Evolutionary conservation across 2,329 filamentous ascomycete species (phyloP).

Genomic region (Penicillium sp.): DNA sequence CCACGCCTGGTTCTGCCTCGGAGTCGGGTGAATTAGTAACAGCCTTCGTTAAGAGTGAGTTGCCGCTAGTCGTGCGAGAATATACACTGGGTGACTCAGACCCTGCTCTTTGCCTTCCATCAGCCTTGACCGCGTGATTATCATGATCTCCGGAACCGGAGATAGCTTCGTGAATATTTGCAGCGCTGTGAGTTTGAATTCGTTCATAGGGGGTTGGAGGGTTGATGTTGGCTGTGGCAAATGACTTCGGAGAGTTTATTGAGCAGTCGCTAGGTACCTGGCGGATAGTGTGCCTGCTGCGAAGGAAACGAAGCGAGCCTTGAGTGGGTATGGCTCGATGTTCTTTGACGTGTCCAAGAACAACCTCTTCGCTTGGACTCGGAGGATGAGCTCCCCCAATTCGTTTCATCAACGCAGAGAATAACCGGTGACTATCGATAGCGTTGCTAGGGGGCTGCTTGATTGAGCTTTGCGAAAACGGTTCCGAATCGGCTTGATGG

Average conservation of each 20-base stretch:
- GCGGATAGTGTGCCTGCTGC: slow-evolving; percentile 36
- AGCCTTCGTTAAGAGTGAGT: slow-evolving; percentile 27
- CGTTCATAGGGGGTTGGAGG: slow-evolving; percentile 29
- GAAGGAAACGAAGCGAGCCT: slow-evolving; percentile 30
- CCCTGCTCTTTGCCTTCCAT: slow-evolving; percentile 7
- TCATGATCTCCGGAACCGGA: slow-evolving; percentile 18
- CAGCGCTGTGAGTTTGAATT: neutral
- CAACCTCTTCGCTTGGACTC: slow-evolving; percentile 29
- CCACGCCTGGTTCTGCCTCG: slow-evolving; percentile 39
- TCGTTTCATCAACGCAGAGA: slow-evolving; percentile 49
- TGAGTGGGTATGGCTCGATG: slow-evolving; percentile 37
- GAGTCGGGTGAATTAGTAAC: slow-evolving; percentile 11
- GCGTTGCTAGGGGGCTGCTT: slow-evolving; percentile 27
- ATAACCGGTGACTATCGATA: slow-evolving; percentile 47
- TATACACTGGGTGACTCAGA: slow-evolving; percentile 48
- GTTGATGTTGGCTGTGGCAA: slow-evolving; percentile 33
- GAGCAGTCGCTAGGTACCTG: slow-evolving; percentile 38
- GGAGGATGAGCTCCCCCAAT: slow-evolving; percentile 35
- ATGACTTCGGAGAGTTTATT: slow-evolving; percentile 36
- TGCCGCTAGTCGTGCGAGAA: slow-evolving; percentile 46
- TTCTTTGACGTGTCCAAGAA: slow-evolving; percentile 37
- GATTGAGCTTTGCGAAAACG: slow-evolving; percentile 16
- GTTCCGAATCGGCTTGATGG: slow-evolving; percentile 5
- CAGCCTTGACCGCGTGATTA: slow-evolving; percentile 26
- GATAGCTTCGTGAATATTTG: neutral